Percentiles rank a stretch among this genome's conserved stretches.
Evolutionary conservation across 1,284 basidiomycete genomes (phyloP).

Genomic region (Boletus holoroseus): DNA sequence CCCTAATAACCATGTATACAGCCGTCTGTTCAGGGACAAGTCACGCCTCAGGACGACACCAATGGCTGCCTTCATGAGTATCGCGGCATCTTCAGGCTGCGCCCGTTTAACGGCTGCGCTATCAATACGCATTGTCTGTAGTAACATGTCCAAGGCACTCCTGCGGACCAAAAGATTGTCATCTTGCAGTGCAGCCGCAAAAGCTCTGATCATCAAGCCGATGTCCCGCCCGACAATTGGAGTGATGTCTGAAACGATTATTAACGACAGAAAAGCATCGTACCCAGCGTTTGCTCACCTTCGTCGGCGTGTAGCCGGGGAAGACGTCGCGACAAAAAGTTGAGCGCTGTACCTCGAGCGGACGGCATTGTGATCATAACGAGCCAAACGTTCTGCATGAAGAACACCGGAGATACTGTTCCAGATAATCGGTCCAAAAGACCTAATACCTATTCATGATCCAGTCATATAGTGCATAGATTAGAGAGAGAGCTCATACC

Average conservation of each 20-base stretch:
- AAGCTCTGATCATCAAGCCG: constrained; percentile 89
- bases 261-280: constrained; percentile 3
- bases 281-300: constrained; percentile 40
- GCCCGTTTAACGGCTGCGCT: constrained; percentile 64
- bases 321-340: constrained; percentile 78
- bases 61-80: constrained; percentile 74
- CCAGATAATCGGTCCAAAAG: constrained; percentile 80
- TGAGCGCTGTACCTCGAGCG: constrained; percentile 82
- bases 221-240: constrained; percentile 78
- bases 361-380: constrained; percentile 87
- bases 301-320: constrained; percentile 65
- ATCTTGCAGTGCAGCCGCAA: constrained; percentile 85
- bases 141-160: constrained; percentile 74
- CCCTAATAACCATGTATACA: constrained; percentile 93
- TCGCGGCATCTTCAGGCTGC: constrained; percentile 59
- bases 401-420: constrained; percentile 81
- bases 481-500: constrained; percentile 39
- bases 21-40: constrained; percentile 84
- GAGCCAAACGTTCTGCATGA: constrained; percentile 94
- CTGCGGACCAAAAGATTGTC: constrained; percentile 84
- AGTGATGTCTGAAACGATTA: constrained; percentile 53
- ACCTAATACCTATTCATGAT: constrained; percentile 59
- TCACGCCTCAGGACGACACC: constrained; percentile 88
- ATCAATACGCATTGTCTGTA: constrained; percentile 70
- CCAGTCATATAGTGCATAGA: constrained; percentile 4